Evolutionary conservation across 768 basidiomycete species (phyloP), one percentile per base, ranked within the genome.

Genomic region (Amylocystis lapponica): DNA sequence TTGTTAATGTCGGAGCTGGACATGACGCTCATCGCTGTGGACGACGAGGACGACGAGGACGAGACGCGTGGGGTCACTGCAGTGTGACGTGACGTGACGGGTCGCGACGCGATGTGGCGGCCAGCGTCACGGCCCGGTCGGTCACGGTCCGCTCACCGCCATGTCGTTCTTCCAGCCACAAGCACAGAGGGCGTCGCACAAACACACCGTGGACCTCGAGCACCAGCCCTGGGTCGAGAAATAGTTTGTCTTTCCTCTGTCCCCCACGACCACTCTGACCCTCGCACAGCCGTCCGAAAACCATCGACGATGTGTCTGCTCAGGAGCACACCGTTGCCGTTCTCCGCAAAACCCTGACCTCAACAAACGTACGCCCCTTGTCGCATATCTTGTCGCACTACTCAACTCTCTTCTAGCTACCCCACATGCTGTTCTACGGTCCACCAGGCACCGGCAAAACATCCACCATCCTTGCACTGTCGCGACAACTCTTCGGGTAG

Each of bases 341-440:
- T 1, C 72, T 99, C 19, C 76, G 75, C 36, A 98, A 95, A 68
- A 90, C 95, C 0, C 69, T 99, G 33, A 83, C 81, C 0, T 94
- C 90, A 11, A 85, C 91, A 22, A 99, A 99, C 69, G 95, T 96
- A 57, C 43, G 37, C 12, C 6, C 31, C 20, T 12, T 30, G 33
- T 29, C 12, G 7, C 14, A 26, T 36, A 4, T n/a, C 11, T 19
- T 35, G 19, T 11, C 5, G 23, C 17, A 10, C 32, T 35, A 11
- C 19, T 41, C 20, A 35, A 26, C 14, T 20, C 27, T 23, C 25
- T 43, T 23, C 42, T 59, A 99, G 96, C 74, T 99, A 39, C 95
- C 96, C 5, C 96, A 99, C 59, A 97, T 98, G 94, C 71, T 99
- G 36, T 99, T 99, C 71, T 99, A 99, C 53, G 96, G 96, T 1